phyloP scores from a whole-genome alignment of 2,329 filamentous ascomycete genomes.

The Sordariomycetes sp. region DNA sequence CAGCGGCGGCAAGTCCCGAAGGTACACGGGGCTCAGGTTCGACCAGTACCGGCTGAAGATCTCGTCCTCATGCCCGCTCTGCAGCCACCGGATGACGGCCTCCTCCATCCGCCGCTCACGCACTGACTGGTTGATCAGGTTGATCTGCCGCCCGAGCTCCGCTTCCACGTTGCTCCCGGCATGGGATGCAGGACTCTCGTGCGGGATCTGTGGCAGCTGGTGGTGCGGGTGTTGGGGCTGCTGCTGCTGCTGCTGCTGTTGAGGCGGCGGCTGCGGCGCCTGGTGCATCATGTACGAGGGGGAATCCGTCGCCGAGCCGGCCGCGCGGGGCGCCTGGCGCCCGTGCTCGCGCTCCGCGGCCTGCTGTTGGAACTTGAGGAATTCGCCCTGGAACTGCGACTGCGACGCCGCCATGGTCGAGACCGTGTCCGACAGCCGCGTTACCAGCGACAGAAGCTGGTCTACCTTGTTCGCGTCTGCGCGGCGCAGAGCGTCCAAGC shows the following conservation, averaged over 20 bases:
- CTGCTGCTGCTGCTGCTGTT: conserved; percentile 20
- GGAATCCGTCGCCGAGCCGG: conserved; percentile 10
- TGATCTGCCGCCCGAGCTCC: conserved; percentile 42
- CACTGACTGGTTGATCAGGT: conserved; percentile 49
- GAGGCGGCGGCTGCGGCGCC: conserved; percentile 8
- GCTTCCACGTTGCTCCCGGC: conserved; percentile 13
- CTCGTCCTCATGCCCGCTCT: conserved; percentile 47
- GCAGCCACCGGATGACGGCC: conserved; percentile 54
- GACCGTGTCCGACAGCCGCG: conserved; percentile 54
- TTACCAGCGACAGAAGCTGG: conserved; percentile 54
- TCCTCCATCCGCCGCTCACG: conserved; percentile 46
- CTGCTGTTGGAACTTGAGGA: conserved; percentile 40
- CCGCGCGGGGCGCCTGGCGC: conserved; percentile 11
- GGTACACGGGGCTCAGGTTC: conserved; percentile 20
- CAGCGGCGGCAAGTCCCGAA: conserved; percentile 44
- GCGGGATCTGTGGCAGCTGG: conserved; percentile 27
- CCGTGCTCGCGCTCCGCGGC: conserved; percentile 28
- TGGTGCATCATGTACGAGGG: conserved; percentile 6
- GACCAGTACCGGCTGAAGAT: conserved; percentile 37
- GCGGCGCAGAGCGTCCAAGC: conserved; percentile 33
- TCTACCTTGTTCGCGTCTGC: conserved; percentile 54
- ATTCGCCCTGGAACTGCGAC: conserved; percentile 51
- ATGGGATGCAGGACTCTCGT: conserved; percentile 1
- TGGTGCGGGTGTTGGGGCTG: conserved; percentile 25
- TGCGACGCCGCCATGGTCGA: conserved; percentile 57